These are phyloP conservation scores for Radiomyces spectabilis DNA, from an alignment of 192 early-diverging fungal genomes.

Conservation along the genomic window DNA sequence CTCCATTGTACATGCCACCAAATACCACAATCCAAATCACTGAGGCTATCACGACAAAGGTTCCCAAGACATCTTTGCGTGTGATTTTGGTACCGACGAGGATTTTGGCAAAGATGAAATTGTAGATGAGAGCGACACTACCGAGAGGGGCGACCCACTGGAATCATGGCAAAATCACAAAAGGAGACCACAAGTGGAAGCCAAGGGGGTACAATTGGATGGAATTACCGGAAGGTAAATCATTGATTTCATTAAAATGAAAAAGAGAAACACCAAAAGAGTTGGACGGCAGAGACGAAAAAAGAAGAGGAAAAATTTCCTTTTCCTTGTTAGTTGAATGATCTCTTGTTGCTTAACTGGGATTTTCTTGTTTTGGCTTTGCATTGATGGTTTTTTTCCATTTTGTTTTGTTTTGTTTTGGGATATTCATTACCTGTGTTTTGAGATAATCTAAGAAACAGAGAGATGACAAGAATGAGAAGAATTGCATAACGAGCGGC, in stretches of 20 bases:
- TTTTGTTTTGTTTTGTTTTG: slow-evolving; percentile 1
- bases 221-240: too few relatives aligned
- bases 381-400: background rate
- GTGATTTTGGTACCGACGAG: slow-evolving; percentile 49
- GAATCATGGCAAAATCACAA: too few relatives aligned
- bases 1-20: slow-evolving; percentile 41
- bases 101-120: slow-evolving; percentile 52
- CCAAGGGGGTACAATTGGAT: too few relatives aligned
- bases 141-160: slow-evolving; percentile 53
- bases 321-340: background rate
- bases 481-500: background rate
- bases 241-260: too few relatives aligned
- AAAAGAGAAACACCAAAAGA: too few relatives aligned
- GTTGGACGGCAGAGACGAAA: too few relatives aligned
- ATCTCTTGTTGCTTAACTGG: background rate
- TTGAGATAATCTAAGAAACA: slow-evolving; percentile 47
- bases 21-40: slow-evolving; percentile 55
- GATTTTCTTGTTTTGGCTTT: too few relatives aligned
- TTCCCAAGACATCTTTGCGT: slow-evolving; percentile 41
- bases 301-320: background rate
- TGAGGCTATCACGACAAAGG: slow-evolving; percentile 42
- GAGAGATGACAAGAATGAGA: background rate
- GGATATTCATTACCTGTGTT: slow-evolving; percentile 26
- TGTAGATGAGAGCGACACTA: slow-evolving; percentile 48
- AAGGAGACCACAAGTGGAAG: too few relatives aligned